phyloP scores from a whole-genome alignment of 2,329 filamentous ascomycete species.

The Aspergillus sp. region DNA sequence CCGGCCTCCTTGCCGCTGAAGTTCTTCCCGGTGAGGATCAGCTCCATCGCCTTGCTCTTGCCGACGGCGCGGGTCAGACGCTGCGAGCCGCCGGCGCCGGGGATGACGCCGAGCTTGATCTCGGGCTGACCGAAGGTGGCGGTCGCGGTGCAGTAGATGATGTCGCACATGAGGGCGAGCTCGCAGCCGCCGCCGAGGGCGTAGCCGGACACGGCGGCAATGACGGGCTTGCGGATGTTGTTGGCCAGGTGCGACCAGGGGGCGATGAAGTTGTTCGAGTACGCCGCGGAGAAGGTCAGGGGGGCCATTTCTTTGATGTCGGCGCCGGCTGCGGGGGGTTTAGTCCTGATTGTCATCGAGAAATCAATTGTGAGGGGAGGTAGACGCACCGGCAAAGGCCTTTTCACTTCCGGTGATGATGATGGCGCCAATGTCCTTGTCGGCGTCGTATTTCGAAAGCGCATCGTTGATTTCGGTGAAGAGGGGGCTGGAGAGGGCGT shows the following conservation, averaged over 20 bases:
- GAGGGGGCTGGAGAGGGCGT: conserved; percentile 86
- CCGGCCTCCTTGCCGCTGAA: conserved; percentile 83
- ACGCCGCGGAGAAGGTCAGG: conserved; percentile 83
- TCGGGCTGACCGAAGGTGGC: conserved; percentile 97
- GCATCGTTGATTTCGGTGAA: conserved; percentile 86
- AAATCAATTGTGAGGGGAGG: not conserved
- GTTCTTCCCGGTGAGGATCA: conserved; percentile 81
- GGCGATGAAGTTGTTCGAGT: conserved; percentile 90
- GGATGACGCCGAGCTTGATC: conserved; percentile 90
- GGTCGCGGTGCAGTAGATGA: conserved; percentile 80
- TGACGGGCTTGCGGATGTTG: conserved; percentile 86
- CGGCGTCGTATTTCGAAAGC: conserved; percentile 67
- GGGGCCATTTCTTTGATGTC: conserved; percentile 99
- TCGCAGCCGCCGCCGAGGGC: conserved; percentile 95
- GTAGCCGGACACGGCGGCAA: conserved; percentile 91
- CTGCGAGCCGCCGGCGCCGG: conserved; percentile 89
- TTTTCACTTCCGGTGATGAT: conserved; percentile 84
- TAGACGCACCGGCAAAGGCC: conserved; percentile 68
- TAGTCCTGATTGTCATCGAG: not conserved
- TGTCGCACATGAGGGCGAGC: conserved; percentile 95
- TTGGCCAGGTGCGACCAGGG: conserved; percentile 86
- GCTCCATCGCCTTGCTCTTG: conserved; percentile 85
- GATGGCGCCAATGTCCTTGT: conserved; percentile 70
- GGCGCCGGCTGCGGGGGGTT: conserved; percentile 65
- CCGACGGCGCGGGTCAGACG: conserved; percentile 78